Evolutionary conservation across 441 rosid species (phyloP).

Genomic region (Brassica balearica): DNA sequence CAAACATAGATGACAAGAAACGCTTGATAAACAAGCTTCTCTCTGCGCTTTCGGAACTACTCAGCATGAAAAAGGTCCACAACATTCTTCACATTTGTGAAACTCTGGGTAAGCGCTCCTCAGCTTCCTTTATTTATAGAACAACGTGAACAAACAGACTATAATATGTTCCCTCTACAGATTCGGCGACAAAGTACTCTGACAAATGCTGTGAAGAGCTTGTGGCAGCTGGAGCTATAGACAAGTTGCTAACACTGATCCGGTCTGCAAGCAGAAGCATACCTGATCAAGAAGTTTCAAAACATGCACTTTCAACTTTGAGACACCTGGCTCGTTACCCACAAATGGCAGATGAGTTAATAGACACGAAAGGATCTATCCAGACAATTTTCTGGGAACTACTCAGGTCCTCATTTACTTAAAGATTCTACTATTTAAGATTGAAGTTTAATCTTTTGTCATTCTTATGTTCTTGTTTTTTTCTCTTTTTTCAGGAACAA

Average conservation of each 20-base stretch:
- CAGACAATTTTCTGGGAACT: conserved; percentile 72
- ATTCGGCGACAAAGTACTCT: conserved; percentile 76
- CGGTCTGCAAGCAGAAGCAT: conserved; percentile 82
- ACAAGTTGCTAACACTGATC: conserved; percentile 65
- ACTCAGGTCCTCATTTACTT: conserved; percentile 57
- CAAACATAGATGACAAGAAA: conserved; percentile 79
- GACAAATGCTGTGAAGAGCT: conserved; percentile 88
- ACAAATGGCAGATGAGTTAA: conserved; percentile 68
- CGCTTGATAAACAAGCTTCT: conserved; percentile 83
- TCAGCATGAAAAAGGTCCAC: conserved; percentile 76
- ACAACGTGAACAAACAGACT: conserved; percentile 13
- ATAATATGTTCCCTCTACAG: conserved; percentile 49
- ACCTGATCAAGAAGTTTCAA: conserved; percentile 88
- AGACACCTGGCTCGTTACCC: conserved; percentile 75
- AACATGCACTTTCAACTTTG: conserved; percentile 81
- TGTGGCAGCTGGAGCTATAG: conserved; percentile 86
- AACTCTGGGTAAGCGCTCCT: conserved; percentile 63
- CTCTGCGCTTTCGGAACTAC: conserved; percentile 76
- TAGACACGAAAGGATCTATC: conserved; percentile 58
- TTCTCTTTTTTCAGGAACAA: conserved; percentile 65
- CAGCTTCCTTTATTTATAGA: conserved; percentile 22
- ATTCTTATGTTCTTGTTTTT: neutral
- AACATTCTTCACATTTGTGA: conserved; percentile 87
- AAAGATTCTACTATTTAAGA: neutral
- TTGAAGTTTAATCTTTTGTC: neutral